These are phyloP conservation scores for Crithidia mellificae DNA, from an alignment of 208 protist genomes.

Conservation along the genomic window DNA sequence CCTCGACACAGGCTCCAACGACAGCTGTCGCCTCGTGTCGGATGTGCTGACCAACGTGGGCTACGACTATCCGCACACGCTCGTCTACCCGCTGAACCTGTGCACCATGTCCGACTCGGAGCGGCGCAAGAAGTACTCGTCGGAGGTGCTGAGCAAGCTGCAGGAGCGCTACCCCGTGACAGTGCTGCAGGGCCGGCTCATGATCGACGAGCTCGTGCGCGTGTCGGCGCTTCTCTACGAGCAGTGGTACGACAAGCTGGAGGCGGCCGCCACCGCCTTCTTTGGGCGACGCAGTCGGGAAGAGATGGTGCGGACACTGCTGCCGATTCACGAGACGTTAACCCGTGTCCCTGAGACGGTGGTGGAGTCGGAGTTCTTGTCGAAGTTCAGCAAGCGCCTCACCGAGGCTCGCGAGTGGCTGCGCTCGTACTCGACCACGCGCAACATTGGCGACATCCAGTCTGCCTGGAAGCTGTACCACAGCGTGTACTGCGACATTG, in stretches of 20 bases:
- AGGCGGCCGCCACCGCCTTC: conserved; percentile 95
- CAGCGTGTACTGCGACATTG: conserved; percentile 72
- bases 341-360: conserved; percentile 90
- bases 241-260: conserved; percentile 93
- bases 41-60: conserved; percentile 93
- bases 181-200: conserved; percentile 93
- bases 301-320: conserved; percentile 86
- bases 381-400: conserved; percentile 63
- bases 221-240: conserved; percentile 96
- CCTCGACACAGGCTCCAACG: conserved; percentile 91
- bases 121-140: conserved; percentile 70
- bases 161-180: conserved; percentile 66
- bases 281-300: conserved; percentile 88
- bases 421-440: conserved; percentile 53
- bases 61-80: conserved; percentile 96
- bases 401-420: conserved; percentile 74
- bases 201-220: conserved; percentile 97
- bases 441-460: conserved; percentile 73
- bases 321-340: conserved; percentile 96
- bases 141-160: conserved; percentile 73
- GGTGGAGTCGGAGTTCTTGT: conserved; percentile 94
- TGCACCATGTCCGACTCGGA: conserved; percentile 89
- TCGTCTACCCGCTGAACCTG: conserved; percentile 99
- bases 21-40: conserved; percentile 94
- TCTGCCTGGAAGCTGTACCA: conserved; percentile 89